Conservation (phyloP, 2,329 filamentous ascomycete species). For the Byssochlamys sp. region DNA sequence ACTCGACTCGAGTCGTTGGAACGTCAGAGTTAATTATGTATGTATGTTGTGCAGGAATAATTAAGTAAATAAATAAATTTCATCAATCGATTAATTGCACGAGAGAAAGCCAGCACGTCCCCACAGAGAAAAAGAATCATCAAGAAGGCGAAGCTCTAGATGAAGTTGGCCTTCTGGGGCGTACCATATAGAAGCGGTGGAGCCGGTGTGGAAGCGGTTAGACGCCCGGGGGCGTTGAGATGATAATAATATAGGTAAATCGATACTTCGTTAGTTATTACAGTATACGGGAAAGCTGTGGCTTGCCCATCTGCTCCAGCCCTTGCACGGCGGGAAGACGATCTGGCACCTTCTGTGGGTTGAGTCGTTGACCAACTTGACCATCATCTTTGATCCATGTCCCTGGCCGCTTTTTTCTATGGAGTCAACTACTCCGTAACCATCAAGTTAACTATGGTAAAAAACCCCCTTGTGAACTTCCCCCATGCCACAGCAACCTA, state of each 20-base stretch:
- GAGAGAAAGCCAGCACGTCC: background rate
- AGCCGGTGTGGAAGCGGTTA: background rate
- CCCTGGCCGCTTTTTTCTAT: too few relatives aligned
- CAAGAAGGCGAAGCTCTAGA: background rate
- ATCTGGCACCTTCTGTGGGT: slow-evolving; percentile 1
- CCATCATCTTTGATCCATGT: too few relatives aligned
- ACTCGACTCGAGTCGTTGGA: too few relatives aligned
- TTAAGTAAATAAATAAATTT: too few relatives aligned
- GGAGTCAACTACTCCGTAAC: too few relatives aligned
- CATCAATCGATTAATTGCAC: background rate
- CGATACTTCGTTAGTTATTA: too few relatives aligned
- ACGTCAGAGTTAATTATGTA: too few relatives aligned
- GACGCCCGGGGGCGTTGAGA: background rate
- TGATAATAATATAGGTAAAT: too few relatives aligned
- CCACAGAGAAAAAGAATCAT: background rate
- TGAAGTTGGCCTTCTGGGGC: background rate
- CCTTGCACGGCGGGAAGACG: slow-evolving; percentile 1
- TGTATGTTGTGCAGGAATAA: too few relatives aligned
- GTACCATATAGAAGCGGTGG: background rate
- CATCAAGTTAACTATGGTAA: too few relatives aligned
- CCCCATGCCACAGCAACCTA: too few relatives aligned
- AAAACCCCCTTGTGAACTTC: too few relatives aligned
- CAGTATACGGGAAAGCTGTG: background rate
- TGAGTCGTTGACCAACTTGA: background rate
- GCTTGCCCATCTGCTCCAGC: background rate